Evolutionary conservation across 2,329 filamentous ascomycete species (phyloP), one percentile per base, ranked within the genome.

Genomic region (Venturia nashicola): DNA sequence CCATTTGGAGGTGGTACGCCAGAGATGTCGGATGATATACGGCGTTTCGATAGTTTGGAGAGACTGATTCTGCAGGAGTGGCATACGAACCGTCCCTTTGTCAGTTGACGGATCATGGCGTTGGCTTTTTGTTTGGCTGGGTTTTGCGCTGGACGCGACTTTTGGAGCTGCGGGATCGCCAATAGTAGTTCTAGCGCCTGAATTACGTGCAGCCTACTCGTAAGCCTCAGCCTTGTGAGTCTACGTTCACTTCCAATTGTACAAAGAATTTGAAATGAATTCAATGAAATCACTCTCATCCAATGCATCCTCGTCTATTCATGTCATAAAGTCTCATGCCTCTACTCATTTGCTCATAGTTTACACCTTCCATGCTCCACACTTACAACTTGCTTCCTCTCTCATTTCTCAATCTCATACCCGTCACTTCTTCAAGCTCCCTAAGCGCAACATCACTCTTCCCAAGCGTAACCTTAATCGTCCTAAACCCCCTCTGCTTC

Each of bases 401-500:
- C 34, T 64, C 71, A 1, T 83, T 84, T 39, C 82, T 78, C 63
- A 93, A 73, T 42, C 75, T 73, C 67, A 96, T 69, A 0, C 90
- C 90, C 0, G 89, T 92, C 27, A 89, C 76, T 64, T 76, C 77
- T 76, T 97, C 93, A 65, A 97, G 76, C 74, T 91, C 85, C 68
- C 83, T 86, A 0, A 97, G 92, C 0, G 93, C 92, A 72, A 92
- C 86, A 72, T 84, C 88, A 1, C 89, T 85, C 73, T 82, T 85
- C 1, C 92, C 92, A 36, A 97, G 76, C 9, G 83, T 79, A 0
- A 97, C 94, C 76, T 93, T 96, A 68, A 97, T 82, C 0, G 93
- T 97, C 64, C 81, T 76, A 73, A 97, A 87, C 0, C 93, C 93
- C 27, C 86, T 78, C 60, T 81, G 81, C 75, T 81, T 89, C 0